Base-by-base conservation (phyloP, 208 protist species). In the Crithidia bombi region DNA sequence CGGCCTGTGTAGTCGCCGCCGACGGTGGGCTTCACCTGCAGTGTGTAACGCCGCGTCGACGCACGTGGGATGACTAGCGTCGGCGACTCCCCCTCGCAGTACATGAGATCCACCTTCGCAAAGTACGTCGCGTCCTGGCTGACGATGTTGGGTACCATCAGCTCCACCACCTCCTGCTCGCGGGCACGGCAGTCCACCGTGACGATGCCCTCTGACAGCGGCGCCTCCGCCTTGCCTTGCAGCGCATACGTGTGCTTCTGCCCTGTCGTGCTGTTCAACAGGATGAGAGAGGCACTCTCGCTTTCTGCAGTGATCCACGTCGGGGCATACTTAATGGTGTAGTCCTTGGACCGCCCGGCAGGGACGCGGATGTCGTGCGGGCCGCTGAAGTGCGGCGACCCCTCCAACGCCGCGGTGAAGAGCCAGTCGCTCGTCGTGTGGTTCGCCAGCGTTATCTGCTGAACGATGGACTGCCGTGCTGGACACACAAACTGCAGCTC, bases 391-490 rank as follows among this genome's bases (percentile, higher is more conserved):
- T 73, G 44, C 32, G 62, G 46, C n/a, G 83, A 79, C n/a, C 87
- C 94, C 11, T 72, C 73, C 19, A 97, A 28, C 25, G 81, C 84
- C 23, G 92, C 94, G 23, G 72, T 73, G 47, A 98, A 83, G 15
- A 86, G 57, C 96, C 95, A 98, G 66, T 96, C 93, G 54, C 84
- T 55, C n/a, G 72, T 56, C 38, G 73, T 91, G 39, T 71, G 28
- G 80, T 98, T 98, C 65, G 73, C 67, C 35, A 98, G 76, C 21
- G 89, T 85, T 52, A 98, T 86, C 21, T 97, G 85, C 72, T 98
- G 97, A 26, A 73, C 71, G 65, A 98, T 94, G 54, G 41, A 75
- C 70, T 97, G 88, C 6, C 97, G 81, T 6, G 94, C 94, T 19
- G 93, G 82, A 61, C 91, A 94, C 36, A 57, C 46, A 75, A 98